phyloP scores from a whole-genome alignment of 1,284 basidiomycete genomes.

The Ceratobasidium sp. region DNA sequence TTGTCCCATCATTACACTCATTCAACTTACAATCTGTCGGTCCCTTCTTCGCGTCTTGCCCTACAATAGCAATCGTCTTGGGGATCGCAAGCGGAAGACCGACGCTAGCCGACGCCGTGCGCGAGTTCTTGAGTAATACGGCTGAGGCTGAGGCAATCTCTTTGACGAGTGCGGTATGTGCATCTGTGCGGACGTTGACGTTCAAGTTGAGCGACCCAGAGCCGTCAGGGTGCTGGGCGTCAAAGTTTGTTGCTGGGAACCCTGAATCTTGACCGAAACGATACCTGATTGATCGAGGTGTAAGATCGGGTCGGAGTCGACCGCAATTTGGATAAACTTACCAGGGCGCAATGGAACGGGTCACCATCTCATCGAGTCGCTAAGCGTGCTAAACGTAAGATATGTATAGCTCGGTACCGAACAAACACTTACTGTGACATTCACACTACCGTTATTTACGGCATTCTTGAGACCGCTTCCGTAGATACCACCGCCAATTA shows the following conservation, averaged over 20 bases:
- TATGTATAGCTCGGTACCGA: neutral
- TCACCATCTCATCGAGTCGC: slow-evolving; percentile 46
- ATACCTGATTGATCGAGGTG: neutral
- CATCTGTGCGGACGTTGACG: slow-evolving; percentile 46
- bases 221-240: slow-evolving; percentile 43
- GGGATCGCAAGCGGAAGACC: slow-evolving; percentile 44
- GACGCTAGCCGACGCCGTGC: slow-evolving; percentile 19
- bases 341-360: slow-evolving; percentile 45
- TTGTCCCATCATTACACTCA: slow-evolving; percentile 47
- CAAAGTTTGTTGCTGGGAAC: slow-evolving; percentile 45
- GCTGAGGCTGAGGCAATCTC: slow-evolving; percentile 47
- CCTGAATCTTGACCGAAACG: slow-evolving; percentile 44
- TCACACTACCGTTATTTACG: slow-evolving; percentile 44
- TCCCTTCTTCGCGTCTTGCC: slow-evolving; percentile 47
- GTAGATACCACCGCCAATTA: slow-evolving; percentile 48
- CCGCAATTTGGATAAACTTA: slow-evolving; percentile 4
- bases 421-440: slow-evolving; percentile 16
- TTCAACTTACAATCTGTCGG: slow-evolving; percentile 44
- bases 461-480: slow-evolving; percentile 41
- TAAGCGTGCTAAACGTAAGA: neutral
- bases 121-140: slow-evolving; percentile 48
- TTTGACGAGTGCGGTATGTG: slow-evolving; percentile 45
- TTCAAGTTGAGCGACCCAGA: slow-evolving; percentile 44
- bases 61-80: slow-evolving; percentile 48
- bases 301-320: neutral